A percentile compares a stretch with the other conserved stretches of the same genome.
phyloP scores from a whole-genome alignment of 495 filamentous ascomycete species.

The Staphylotrichum longicolle region DNA sequence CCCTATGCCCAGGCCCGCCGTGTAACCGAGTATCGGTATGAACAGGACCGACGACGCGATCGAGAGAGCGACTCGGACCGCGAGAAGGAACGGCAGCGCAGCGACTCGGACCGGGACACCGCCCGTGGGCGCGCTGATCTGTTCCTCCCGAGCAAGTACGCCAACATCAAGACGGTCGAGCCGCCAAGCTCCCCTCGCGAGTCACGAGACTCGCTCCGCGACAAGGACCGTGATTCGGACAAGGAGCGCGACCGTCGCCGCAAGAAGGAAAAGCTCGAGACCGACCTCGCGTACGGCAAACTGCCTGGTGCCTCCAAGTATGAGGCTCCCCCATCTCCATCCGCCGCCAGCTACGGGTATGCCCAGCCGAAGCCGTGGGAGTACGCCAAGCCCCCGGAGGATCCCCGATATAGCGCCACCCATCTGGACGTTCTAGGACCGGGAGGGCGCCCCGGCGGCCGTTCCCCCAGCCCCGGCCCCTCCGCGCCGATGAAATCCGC shows the following conservation, averaged over 20 bases:
- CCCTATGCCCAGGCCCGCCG: constrained; percentile 22
- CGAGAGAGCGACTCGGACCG: constrained; percentile 25
- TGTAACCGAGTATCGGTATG: constrained; percentile 30
- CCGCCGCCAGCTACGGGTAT: constrained; percentile 42
- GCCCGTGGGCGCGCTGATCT: constrained; percentile 15
- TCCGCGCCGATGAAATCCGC: constrained; percentile 31
- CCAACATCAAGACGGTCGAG: constrained; percentile 24
- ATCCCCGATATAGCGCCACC: constrained; percentile 42
- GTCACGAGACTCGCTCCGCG: constrained; percentile 34
- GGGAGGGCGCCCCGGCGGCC: constrained; percentile 29
- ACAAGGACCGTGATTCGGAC: constrained; percentile 36
- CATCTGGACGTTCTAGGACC: constrained; percentile 21
- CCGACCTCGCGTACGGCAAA: constrained; percentile 49
- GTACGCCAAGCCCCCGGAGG: constrained; percentile 49
- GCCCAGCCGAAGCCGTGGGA: constrained; percentile 49
- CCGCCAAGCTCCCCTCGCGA: constrained; percentile 23
- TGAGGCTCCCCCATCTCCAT: constrained; percentile 31
- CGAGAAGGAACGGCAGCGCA: constrained; percentile 17
- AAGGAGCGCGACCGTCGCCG: constrained; percentile 30
- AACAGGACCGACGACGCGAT: constrained; percentile 32
- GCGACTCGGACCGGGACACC: constrained; percentile 22
- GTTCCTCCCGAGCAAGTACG: constrained; percentile 31
- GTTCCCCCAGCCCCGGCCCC: constrained; percentile 29
- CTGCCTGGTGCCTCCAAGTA: constrained; percentile 31
- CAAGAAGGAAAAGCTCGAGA: constrained; percentile 44